Conservation (phyloP, 805 yeast genomes). For the Saccharomycopsis synnaedendra region DNA sequence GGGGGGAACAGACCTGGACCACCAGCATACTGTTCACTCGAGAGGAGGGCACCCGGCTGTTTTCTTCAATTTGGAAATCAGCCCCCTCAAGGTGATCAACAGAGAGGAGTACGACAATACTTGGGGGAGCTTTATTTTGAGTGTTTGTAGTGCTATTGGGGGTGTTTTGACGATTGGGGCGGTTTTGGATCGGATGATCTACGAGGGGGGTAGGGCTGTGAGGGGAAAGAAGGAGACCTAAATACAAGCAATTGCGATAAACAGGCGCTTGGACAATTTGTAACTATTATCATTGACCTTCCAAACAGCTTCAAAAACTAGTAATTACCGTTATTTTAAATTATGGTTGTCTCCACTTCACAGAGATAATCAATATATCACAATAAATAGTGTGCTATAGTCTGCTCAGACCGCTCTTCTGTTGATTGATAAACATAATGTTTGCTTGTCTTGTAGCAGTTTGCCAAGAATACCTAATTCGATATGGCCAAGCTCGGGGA, state of each 20-base stretch:
- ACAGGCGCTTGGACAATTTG: too few relatives aligned
- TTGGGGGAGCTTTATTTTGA: constrained; percentile 73
- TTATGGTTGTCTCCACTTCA: too few relatives aligned
- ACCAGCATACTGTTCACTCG: constrained; percentile 72
- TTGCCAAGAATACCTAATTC: too few relatives aligned
- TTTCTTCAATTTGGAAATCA: constrained; percentile 79
- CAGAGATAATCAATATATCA: too few relatives aligned
- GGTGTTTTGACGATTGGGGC: constrained; percentile 92
- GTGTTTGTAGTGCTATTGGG: constrained; percentile 81
- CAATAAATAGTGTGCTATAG: too few relatives aligned
- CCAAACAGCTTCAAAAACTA: too few relatives aligned
- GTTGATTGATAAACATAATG: too few relatives aligned
- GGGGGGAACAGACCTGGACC: constrained; percentile 90
- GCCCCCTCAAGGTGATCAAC: constrained; percentile 86
- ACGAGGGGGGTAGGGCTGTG: constrained; percentile 76
- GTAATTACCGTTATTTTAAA: too few relatives aligned
- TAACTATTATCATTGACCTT: too few relatives aligned
- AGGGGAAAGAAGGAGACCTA: constrained; percentile 47
- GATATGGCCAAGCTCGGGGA: too few relatives aligned
- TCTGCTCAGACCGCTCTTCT: too few relatives aligned
- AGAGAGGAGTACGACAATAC: constrained; percentile 56
- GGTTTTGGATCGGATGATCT: constrained; percentile 74
- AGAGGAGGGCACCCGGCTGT: constrained; percentile 89
- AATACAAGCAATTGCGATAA: not conserved
- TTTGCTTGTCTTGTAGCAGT: too few relatives aligned